Evolutionary conservation across 2,329 filamentous ascomycete genomes (phyloP).

Genomic region (Calonectria naviculata): DNA sequence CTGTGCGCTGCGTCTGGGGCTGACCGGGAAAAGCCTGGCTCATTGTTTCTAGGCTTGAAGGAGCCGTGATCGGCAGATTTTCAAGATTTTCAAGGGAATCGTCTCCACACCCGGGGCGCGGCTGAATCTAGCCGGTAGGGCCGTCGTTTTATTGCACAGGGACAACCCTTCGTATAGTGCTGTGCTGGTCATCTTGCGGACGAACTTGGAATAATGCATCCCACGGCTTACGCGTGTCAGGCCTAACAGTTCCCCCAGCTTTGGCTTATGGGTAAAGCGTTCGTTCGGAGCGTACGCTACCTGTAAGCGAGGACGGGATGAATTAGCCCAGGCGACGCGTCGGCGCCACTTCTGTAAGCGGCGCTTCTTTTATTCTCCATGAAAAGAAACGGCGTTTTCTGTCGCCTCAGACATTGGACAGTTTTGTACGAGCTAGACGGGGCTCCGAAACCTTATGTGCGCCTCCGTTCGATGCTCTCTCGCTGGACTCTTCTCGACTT

Average conservation of each 20-base stretch:
- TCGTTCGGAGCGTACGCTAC: background rate
- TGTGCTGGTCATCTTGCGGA: background rate
- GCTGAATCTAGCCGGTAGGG: background rate
- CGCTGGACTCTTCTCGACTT: background rate
- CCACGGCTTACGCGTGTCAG: background rate
- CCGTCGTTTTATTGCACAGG: background rate
- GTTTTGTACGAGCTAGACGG: background rate
- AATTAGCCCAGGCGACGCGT: background rate
- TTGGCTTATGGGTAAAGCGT: background rate
- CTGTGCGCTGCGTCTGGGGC: background rate
- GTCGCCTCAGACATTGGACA: background rate
- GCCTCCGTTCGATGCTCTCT: too few species aligned
- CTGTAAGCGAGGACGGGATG: background rate
- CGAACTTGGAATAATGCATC: background rate
- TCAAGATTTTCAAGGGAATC: background rate
- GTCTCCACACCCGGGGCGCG: background rate
- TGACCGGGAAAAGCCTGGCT: background rate
- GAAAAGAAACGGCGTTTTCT: background rate
- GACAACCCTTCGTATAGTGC: background rate
- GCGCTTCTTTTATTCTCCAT: background rate
- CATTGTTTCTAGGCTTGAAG: background rate
- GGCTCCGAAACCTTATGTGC: background rate
- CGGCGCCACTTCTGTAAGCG: background rate
- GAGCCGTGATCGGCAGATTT: background rate
- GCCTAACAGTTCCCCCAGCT: background rate